Conservation (phyloP, 257 asterid species). For the Orobanche coerulescens region DNA sequence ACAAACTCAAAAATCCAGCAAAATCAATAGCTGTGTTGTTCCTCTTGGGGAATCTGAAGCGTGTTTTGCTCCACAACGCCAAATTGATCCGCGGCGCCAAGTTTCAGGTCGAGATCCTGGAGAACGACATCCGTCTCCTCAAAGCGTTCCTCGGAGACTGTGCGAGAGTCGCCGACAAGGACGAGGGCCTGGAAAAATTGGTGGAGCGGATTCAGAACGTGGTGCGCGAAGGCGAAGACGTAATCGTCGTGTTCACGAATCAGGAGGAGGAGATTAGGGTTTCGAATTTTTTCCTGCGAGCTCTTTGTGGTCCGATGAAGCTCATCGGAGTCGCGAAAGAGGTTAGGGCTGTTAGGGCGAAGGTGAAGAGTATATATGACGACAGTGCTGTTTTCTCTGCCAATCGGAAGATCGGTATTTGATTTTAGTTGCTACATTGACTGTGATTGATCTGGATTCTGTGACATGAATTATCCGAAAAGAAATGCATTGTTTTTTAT, state of each 20-base stretch:
- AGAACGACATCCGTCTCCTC: conserved; percentile 31
- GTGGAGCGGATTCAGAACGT: conserved; percentile 24
- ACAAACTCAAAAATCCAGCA: conserved; percentile 21
- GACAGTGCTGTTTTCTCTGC: conserved; percentile 15
- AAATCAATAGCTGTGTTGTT: conserved; percentile 29
- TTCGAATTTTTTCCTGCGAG: conserved; percentile 27
- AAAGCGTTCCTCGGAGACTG: conserved; percentile 38
- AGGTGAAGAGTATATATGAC: conserved; percentile 23
- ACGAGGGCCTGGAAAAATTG: conserved; percentile 17
- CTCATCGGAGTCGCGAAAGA: conserved; percentile 29
- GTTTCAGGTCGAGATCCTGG: conserved; percentile 30
- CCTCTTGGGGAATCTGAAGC: conserved; percentile 34
- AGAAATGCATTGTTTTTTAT: too few relatives aligned
- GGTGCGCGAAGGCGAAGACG: conserved; percentile 35
- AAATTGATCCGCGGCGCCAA: conserved; percentile 26
- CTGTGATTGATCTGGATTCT: neutral
- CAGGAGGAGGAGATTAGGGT: conserved; percentile 20
- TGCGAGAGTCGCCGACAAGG: neutral
- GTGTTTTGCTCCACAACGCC: conserved; percentile 21
- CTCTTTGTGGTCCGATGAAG: conserved; percentile 22
- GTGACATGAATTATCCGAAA: neutral
- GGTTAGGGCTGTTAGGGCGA: conserved; percentile 27
- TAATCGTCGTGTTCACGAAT: conserved; percentile 16
- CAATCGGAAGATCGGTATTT: neutral
- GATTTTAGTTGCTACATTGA: neutral